Evolutionary conservation across 495 filamentous ascomycete genomes (phyloP), one percentile per base, ranked within the genome.

Genomic region (Bryoglossum gracile): DNA sequence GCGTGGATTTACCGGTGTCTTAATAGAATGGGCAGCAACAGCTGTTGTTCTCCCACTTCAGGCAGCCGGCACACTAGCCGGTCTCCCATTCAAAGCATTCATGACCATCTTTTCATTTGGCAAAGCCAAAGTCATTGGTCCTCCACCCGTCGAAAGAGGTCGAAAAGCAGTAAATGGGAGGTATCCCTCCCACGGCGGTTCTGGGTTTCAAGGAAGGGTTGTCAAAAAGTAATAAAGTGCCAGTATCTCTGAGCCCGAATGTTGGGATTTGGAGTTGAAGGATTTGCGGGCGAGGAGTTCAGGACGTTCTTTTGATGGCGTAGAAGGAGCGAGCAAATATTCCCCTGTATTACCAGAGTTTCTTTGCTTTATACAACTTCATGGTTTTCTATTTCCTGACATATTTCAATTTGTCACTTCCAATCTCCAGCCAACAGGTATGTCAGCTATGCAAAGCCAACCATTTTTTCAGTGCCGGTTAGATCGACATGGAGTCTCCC

Each of bases 21-120:
- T 60, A 8, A 28, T 52, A 1, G 58, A 55, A 23, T 61, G 58
- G 58, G 46, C 46, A 18, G 48, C 54, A 11, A 43, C 54, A 5
- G 48, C 48, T 14, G n/a, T 61, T 16, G 43, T 55, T 2, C 24
- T 61, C 1, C 58, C 58, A 18, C 6, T 61, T 11, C 58, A 58
- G 22, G 55, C 55, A 8, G 26, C 56, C 4, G 43, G 33, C 9
- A 36, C 50, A 10, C 19, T 58, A 18, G 51, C 45, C 9, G 28
- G 35, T 22, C 45, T 58, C 13, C 58, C 58, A 10, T 55, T 57
- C 36, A 57, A 58, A 23, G 44, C 48, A 2, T 16, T 46, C 0
- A 41, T 25, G 11, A 37, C 48, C 3, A 18, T 61, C 8, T 43
- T 61, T 35, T 43, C 24, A 13, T 55, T 53, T 37, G 53, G 53